Evolutionary conservation across 805 yeast species (phyloP), one percentile per base, ranked within the genome.

Genomic region (Yarrowia bubula): DNA sequence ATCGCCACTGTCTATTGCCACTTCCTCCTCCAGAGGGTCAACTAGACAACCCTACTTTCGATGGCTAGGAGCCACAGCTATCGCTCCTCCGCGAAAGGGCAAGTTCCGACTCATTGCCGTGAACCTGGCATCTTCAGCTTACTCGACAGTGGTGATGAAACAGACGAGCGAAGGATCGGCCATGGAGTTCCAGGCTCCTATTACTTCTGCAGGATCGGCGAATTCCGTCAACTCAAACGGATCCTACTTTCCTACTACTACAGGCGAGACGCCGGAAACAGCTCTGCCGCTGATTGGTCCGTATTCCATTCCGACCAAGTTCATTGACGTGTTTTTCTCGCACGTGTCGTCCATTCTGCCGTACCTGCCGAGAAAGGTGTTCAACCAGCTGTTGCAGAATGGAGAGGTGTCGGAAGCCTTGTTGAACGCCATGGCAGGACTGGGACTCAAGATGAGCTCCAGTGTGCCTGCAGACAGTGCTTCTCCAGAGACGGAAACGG

Each of bases 61-160:
- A 22, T 71, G 72, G 74, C 71, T 71, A 4, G 74, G 74, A 5
- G 72, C 74, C 1, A 71, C 74, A 0, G 71, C 74, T 8, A 71
- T 71, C 22, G 73, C 73, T 6, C 74, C 74, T 4, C 74, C 74
- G 2, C 65, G 64, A 15, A 57, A 65, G 46, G 74, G 74, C 28
- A 66, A 68, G 14, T 71, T 70, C 61, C 37, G 74, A 14, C 69
- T 71, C n/a, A 62, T 71, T n/a, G 69, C 73, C 9, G 72, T 71
- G 14, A 71, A 70, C 55, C 50, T 71, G 31, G 50, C 68, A 8
- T 43, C 50, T n/a, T 44, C 51, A 2, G 51, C 64, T 0, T 58
- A 43, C 37, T 58, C 64, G n/a, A 58, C 50, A 0, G 64, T 44
- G 4, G 50, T 44, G n/a, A 58, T 58, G 64, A 58, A 58, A 33